These are phyloP conservation scores for Phytophthora rubi DNA, from an alignment of 352 stramenopile species.

Conservation along the genomic window DNA sequence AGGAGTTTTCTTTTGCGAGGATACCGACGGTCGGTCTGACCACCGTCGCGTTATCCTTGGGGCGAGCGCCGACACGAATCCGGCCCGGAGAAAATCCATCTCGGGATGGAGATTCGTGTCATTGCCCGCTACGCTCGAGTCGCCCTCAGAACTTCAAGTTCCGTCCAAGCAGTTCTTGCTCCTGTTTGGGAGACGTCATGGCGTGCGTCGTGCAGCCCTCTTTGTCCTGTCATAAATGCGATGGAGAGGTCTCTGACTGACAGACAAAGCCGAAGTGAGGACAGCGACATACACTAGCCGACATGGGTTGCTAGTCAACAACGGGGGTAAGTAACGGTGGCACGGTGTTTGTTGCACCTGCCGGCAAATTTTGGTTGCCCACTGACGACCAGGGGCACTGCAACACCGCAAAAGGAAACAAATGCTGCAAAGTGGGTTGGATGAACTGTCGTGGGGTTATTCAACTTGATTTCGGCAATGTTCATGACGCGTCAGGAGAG, in stretches of 20 bases:
- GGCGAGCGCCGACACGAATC: constrained; percentile 7
- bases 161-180: background rate
- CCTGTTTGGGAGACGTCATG: background rate
- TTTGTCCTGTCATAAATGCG: background rate
- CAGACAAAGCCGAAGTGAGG: constrained; percentile 1
- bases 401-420: constrained; percentile 10
- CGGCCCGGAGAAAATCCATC: constrained; percentile 22
- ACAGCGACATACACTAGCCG: constrained; percentile 15
- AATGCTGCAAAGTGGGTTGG: background rate
- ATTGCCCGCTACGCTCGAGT: constrained; percentile 5
- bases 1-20: constrained; percentile 2
- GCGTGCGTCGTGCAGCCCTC: background rate
- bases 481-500: background rate
- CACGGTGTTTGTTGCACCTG: constrained; percentile 16
- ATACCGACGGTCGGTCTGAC: constrained; percentile 9
- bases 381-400: background rate
- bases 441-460: background rate
- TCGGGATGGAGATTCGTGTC: constrained; percentile 15
- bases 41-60: constrained; percentile 7
- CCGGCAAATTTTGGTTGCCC: constrained; percentile 32
- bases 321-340: background rate
- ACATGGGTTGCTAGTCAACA: constrained; percentile 18
- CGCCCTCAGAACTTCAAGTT: background rate
- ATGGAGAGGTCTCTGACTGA: constrained; percentile 1
- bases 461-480: background rate